Base-by-base conservation (phyloP, 176 grass and related monocot species). In the Thalia dealbata region DNA sequence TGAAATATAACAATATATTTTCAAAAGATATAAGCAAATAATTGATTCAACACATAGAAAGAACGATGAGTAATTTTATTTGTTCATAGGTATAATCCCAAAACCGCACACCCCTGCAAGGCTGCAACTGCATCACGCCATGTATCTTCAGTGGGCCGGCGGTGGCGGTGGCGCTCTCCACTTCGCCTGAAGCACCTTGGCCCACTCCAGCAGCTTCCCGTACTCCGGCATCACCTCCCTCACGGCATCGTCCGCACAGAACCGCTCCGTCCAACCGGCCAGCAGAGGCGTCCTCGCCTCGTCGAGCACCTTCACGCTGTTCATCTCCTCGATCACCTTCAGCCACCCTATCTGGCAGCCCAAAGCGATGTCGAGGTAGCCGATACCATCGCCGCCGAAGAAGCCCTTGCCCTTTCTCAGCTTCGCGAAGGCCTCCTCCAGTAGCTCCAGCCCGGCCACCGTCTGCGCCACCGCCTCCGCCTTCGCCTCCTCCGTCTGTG, bases 341-440 rank as follows among this genome's bases (percentile, higher is more conserved):
- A 91, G 5, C 82, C 79, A 83, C 0, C 78, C 73, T 45, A 96
- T 21, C 13, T 68, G 10, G 23, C 74, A 77, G 7, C 78, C 87
- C 22, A 96, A 61, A 0, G 69, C 64, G 3, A 90, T 73, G 73
- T 96, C 91, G 7, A 91, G 30, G 68, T 81, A 96, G 18, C 85
- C 72, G 7, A 86, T 46, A 60, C n/a, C 9, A 61, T 88, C 87
- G n/a, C 91, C 91, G 54, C 78, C 67, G 56, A 96, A 96, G 69
- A 80, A 88, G 6, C 6, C 25, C 71, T 86, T 91, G 22, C 80
- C 87, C 21, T 51, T 50, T 26, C 82, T 61, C 61, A 81, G 26
- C 27, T 30, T 32, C 61, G 3, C 26, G 61, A 64, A 64, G 11
- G 61, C 61, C 27, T 64, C 61, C 14, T 64, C 61, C 25, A 64